A percentile compares a stretch with the other conserved stretches of the same genome.
These are phyloP conservation scores for Fraxinus pennsylvanica DNA, from an alignment of 257 asterid species.

Conservation along the genomic window DNA sequence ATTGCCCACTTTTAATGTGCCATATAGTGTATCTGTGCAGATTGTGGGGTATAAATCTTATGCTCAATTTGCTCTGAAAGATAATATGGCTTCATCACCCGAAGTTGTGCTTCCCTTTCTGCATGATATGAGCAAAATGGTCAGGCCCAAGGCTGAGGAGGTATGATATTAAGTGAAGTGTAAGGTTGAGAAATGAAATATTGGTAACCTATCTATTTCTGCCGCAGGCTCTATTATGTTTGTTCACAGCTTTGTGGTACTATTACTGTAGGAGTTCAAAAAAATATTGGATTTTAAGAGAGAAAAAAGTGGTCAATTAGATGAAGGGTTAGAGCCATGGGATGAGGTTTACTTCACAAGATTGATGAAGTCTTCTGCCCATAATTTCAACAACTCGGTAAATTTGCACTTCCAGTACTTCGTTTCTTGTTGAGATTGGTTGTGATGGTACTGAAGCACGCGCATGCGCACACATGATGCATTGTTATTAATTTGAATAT, in stretches of 20 bases:
- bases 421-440: slow-evolving; percentile 25
- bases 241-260: slow-evolving; percentile 20
- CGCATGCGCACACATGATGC: neutral
- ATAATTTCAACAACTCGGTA: slow-evolving; percentile 78
- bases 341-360: slow-evolving; percentile 85
- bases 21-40: slow-evolving; percentile 43
- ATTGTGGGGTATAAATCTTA: slow-evolving; percentile 76
- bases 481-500: neutral
- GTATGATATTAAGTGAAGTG: slow-evolving; percentile 41
- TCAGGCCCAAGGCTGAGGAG: slow-evolving; percentile 86
- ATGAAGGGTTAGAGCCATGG: slow-evolving; percentile 87
- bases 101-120: slow-evolving; percentile 79
- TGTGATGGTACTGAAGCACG: neutral
- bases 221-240: slow-evolving; percentile 5
- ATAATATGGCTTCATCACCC: slow-evolving; percentile 90
- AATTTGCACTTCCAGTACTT: slow-evolving; percentile 28
- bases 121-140: slow-evolving; percentile 77
- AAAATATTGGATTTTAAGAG: slow-evolving; percentile 66
- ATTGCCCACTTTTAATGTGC: neutral
- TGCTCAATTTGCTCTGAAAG: slow-evolving; percentile 75
- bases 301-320: slow-evolving; percentile 40
- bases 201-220: neutral
- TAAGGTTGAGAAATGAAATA: slow-evolving; percentile 12
- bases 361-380: slow-evolving; percentile 71
- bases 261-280: slow-evolving; percentile 64